Conservation (phyloP, 805 yeast genomes). For the Torulaspora quercuum region DNA sequence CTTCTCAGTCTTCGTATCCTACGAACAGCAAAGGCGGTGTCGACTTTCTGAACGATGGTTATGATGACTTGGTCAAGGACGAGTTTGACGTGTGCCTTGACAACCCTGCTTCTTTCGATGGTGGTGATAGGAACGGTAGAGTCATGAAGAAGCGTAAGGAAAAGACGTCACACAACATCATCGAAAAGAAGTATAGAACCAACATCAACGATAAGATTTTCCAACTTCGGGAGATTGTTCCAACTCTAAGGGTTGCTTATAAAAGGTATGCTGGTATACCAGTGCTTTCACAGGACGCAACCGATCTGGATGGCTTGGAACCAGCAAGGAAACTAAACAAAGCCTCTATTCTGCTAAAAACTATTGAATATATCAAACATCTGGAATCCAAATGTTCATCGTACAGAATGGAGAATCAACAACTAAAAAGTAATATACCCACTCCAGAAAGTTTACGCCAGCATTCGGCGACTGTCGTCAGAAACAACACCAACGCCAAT, state of each 20-base stretch:
- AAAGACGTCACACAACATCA: conserved; percentile 64
- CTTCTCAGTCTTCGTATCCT: background rate
- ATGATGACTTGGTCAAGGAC: conserved; percentile 15
- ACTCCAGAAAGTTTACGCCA: conserved; percentile 17
- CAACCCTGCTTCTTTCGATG: conserved; percentile 5
- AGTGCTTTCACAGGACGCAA: conserved; percentile 55
- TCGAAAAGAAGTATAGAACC: conserved; percentile 68
- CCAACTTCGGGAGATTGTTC: conserved; percentile 62
- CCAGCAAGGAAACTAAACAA: conserved; percentile 77
- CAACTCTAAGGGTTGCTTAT: conserved; percentile 51
- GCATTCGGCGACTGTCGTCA: conserved; percentile 14
- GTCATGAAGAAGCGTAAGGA: conserved; percentile 40
- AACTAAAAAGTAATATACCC: conserved; percentile 30
- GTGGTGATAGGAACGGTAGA: conserved; percentile 12
- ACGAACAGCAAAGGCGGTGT: conserved; percentile 1
- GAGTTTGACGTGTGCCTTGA: conserved; percentile 12
- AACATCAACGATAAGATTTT: conserved; percentile 67
- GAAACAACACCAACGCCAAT: conserved; percentile 8
- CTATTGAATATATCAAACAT: conserved; percentile 74
- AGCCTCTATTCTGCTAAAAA: conserved; percentile 71
- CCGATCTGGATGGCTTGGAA: conserved; percentile 63
- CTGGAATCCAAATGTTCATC: conserved; percentile 58
- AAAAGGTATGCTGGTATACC: conserved; percentile 47
- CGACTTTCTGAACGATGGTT: conserved; percentile 8
- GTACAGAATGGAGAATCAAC: conserved; percentile 47